phyloP scores from a whole-genome alignment of 73 alveolate species.

The Paramecium primaurelia region DNA sequence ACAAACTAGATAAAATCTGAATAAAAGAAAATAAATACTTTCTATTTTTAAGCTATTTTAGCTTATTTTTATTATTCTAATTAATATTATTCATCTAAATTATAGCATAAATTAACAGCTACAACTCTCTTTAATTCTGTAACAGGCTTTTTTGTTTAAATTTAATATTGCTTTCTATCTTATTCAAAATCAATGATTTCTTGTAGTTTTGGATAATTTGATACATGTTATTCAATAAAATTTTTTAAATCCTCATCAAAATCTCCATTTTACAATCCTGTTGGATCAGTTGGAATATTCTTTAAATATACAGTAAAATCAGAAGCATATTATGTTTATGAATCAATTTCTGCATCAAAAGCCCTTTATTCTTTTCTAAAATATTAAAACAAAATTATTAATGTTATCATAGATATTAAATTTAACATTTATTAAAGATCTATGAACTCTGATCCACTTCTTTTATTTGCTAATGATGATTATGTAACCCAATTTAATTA shows the following conservation, averaged over 20 bases:
- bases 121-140: neutral
- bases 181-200: neutral
- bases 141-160: neutral
- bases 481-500: neutral
- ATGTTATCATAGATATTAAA: neutral
- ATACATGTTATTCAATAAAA: neutral
- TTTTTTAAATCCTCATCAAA: slow-evolving; percentile 10
- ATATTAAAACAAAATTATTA: neutral
- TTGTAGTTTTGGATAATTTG: neutral
- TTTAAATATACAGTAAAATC: neutral
- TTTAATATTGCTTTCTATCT: neutral
- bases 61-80: neutral
- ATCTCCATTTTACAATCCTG: neutral
- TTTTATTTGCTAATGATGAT: neutral
- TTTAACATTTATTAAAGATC: neutral
- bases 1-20: neutral
- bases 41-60: neutral
- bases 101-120: neutral
- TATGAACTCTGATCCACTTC: neutral
- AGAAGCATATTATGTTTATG: neutral
- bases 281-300: neutral
- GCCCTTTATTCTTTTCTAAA: neutral
- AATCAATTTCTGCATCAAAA: neutral
- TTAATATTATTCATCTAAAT: neutral
- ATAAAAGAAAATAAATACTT: neutral